phyloP scores from a whole-genome alignment of 352 stramenopile genomes.

The Phytophthora pseudosyringae region DNA sequence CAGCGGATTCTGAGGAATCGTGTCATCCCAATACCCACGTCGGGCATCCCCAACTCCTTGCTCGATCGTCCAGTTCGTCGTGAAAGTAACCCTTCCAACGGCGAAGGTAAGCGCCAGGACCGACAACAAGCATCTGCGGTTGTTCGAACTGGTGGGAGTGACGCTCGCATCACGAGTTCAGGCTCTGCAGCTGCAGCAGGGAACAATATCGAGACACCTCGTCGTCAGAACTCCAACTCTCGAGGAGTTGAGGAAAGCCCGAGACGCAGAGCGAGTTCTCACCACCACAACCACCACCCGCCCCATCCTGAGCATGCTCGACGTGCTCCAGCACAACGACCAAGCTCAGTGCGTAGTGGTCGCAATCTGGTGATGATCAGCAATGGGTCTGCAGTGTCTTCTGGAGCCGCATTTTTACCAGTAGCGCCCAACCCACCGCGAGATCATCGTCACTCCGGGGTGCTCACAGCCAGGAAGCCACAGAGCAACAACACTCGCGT shows the following conservation, averaged over 20 bases:
- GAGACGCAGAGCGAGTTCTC: slow-evolving; percentile 17
- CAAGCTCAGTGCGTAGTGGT: slow-evolving; percentile 55
- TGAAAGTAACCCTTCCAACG: slow-evolving; percentile 11
- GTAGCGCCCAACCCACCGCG: slow-evolving; percentile 33
- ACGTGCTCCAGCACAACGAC: slow-evolving; percentile 29
- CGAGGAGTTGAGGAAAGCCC: slow-evolving; percentile 15
- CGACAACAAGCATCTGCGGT: slow-evolving; percentile 9
- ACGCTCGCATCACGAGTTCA: slow-evolving; percentile 9
- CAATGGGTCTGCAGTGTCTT: slow-evolving; percentile 20
- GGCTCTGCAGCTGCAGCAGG: slow-evolving; percentile 4
- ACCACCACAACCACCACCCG: slow-evolving; percentile 17
- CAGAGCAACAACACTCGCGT: slow-evolving; percentile 26
- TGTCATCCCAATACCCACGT: slow-evolving; percentile 1
- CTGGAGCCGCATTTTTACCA: slow-evolving; percentile 19
- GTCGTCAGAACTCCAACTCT: slow-evolving; percentile 13
- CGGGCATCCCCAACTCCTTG: not conserved
- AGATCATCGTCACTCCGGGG: slow-evolving; percentile 28
- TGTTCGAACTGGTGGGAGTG: slow-evolving; percentile 17
- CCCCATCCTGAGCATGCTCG: slow-evolving; percentile 25
- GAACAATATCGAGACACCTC: slow-evolving; percentile 18
- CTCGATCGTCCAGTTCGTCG: slow-evolving; percentile 9
- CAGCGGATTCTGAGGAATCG: slow-evolving; percentile 50
- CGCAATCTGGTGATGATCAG: slow-evolving; percentile 55
- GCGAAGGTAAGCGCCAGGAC: slow-evolving; percentile 22
- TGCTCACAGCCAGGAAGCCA: slow-evolving; percentile 22